Conservation (phyloP, 257 asterid species). For the Asclepias syriaca region DNA sequence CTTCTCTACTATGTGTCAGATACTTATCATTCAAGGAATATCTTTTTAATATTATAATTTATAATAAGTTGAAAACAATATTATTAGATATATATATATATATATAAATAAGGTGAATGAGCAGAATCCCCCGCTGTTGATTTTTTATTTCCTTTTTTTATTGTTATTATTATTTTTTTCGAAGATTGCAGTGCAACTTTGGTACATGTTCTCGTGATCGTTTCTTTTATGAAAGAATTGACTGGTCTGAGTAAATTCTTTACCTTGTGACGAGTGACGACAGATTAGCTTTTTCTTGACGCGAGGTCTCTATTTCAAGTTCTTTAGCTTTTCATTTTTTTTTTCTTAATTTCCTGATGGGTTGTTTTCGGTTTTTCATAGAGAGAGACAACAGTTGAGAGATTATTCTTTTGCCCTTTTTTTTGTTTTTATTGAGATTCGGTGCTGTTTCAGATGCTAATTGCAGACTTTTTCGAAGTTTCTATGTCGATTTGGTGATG, state of each 20-base stretch:
- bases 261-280: neutral
- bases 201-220: neutral
- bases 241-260: slow-evolving; percentile 6
- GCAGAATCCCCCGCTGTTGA: slow-evolving; percentile 27
- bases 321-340: slow-evolving; percentile 4
- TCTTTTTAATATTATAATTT: no score
- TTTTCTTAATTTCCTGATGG: slow-evolving; percentile 25
- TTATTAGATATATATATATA: no score
- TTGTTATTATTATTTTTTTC: neutral
- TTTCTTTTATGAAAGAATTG: neutral
- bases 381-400: slow-evolving; percentile 25
- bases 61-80: no score
- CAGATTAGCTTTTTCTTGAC: neutral
- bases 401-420: slow-evolving; percentile 13
- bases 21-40: no score
- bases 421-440: neutral
- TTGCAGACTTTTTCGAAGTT: slow-evolving; percentile 2
- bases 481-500: neutral
- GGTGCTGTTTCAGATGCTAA: neutral
- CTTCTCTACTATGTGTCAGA: no score
- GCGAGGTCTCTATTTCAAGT: slow-evolving; percentile 2
- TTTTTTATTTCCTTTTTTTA: slow-evolving; percentile 5
- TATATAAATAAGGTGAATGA: no score
- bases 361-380: slow-evolving; percentile 28
- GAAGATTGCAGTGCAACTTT: slow-evolving; percentile 6